Base-by-base conservation (phyloP, 768 basidiomycete species). In the Pleurotus pulmonarius region DNA sequence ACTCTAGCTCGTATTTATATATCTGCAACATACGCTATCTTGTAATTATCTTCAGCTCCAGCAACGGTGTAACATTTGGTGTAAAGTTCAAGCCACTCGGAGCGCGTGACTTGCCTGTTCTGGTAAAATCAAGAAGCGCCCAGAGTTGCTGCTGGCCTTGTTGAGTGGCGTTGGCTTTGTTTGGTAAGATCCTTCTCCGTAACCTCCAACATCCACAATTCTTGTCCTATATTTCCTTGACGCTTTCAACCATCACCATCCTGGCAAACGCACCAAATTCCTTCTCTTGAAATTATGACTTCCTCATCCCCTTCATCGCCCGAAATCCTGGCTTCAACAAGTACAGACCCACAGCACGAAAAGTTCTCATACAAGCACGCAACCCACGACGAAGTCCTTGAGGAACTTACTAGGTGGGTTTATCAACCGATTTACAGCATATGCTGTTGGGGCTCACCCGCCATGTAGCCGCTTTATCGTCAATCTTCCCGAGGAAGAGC, bases 401-500 rank as follows among this genome's bases (percentile, higher is more conserved):
- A 94, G 68, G 93, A 95, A 75, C 83, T 95, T 26, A 90, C 91
- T 56, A 94, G 91, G 92, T 90, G 56, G 57, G 56, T 34, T 59
- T 16, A 16, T 43, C 46, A 46, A 52, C 55, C 46, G 59, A 26
- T n/a, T 22, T 34, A 41, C 16, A 37, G 44, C 37, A 61, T 54
- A 55, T 40, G 20, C 58, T 65, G 58, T 64, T 57, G 39, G 52
- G 53, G 16, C 25, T 34, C 20, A 48, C 13, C 49, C 34, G 25
- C 40, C 46, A 18, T 46, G 13, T 61, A 96, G 93, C 70, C 92
- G 97, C 49, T 98, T 98, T 69, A 92, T 99, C 63, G 81, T 98
- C 62, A 98, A 98, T 71, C 84, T 99, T 58, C 96, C 97, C 18
- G 87, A 90, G 60, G 89, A 91, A 67, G 97, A 99, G 74, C 83